Percentiles rank a stretch among this genome's conserved stretches.
Conservation (phyloP, 2,329 filamentous ascomycete species). For the Lasiodiplodia gonubiensis region DNA sequence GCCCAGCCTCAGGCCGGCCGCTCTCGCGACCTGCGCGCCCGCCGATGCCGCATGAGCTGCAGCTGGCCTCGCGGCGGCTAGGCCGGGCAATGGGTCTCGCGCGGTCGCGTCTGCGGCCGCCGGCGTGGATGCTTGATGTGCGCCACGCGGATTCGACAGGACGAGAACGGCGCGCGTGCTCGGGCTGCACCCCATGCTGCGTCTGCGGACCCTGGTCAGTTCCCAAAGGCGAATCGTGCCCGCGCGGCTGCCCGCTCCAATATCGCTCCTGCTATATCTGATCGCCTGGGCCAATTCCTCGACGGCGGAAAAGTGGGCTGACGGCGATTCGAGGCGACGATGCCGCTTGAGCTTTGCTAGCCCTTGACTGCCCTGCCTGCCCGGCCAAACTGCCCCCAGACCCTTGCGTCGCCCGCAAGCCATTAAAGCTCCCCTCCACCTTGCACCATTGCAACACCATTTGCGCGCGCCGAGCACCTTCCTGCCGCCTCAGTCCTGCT, state of each 20-base stretch:
- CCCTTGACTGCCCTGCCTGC: constrained; percentile 24
- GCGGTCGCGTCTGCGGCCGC: constrained; percentile 14
- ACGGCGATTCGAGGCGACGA: constrained; percentile 22
- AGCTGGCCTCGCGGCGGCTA: background rate
- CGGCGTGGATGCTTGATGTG: constrained; percentile 15
- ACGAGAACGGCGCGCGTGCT: constrained; percentile 18
- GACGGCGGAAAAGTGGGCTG: constrained; percentile 24
- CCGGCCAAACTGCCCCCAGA: constrained; percentile 16
- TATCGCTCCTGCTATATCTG: constrained; percentile 22
- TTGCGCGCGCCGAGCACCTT: constrained; percentile 23
- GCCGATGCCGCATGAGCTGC: constrained; percentile 3
- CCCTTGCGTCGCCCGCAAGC: constrained; percentile 20
- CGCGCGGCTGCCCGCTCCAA: constrained; percentile 21
- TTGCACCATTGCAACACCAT: constrained; percentile 27
- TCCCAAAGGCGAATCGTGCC: constrained; percentile 18
- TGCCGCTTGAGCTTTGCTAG: constrained; percentile 13
- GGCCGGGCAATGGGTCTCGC: background rate
- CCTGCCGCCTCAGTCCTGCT: constrained; percentile 19
- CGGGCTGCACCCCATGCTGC: constrained; percentile 18
- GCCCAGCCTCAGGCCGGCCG: background rate
- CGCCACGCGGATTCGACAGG: constrained; percentile 16
- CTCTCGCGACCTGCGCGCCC: background rate
- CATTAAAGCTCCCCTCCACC: constrained; percentile 26
- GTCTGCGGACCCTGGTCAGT: constrained; percentile 12
- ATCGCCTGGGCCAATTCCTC: constrained; percentile 26